phyloP scores from a whole-genome alignment of 75 land plant genomes.

The Selaginella tamariscina region DNA sequence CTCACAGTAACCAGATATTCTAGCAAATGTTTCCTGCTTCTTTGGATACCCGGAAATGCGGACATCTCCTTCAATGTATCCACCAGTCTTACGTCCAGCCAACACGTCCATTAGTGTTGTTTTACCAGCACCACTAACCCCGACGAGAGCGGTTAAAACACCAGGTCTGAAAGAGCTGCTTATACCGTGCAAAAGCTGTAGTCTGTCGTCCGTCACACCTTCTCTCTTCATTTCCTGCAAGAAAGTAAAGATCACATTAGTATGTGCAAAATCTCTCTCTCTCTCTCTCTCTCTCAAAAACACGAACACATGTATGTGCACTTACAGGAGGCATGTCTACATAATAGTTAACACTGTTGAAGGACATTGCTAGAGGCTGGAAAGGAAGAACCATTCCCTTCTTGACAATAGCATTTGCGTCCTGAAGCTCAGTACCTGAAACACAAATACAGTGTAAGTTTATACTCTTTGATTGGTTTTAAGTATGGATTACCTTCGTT shows the following conservation, averaged over 20 bases:
- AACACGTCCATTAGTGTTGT: slow-evolving; percentile 6
- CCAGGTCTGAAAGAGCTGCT: slow-evolving; percentile 9
- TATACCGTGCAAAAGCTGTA: background rate
- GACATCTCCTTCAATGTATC: slow-evolving; percentile 6
- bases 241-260: background rate
- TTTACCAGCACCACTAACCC: slow-evolving; percentile 10
- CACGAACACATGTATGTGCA: background rate
- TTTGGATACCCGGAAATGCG: slow-evolving; percentile 2
- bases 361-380: slow-evolving; percentile 1
- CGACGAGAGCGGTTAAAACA: slow-evolving; percentile 4
- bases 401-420: background rate
- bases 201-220: background rate
- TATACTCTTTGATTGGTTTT: background rate
- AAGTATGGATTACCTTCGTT: background rate
- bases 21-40: background rate
- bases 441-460: background rate
- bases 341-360: slow-evolving; percentile 4
- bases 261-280: too few relatives aligned
- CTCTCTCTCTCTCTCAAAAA: background rate
- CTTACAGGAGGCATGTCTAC: slow-evolving; percentile 8
- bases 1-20: background rate
- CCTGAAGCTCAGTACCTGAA: background rate
- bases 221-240: background rate
- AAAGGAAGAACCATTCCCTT: slow-evolving; percentile 11
- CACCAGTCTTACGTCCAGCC: slow-evolving; percentile 8